phyloP scores from a whole-genome alignment of 441 rosid species.

The Capsella rubella region DNA sequence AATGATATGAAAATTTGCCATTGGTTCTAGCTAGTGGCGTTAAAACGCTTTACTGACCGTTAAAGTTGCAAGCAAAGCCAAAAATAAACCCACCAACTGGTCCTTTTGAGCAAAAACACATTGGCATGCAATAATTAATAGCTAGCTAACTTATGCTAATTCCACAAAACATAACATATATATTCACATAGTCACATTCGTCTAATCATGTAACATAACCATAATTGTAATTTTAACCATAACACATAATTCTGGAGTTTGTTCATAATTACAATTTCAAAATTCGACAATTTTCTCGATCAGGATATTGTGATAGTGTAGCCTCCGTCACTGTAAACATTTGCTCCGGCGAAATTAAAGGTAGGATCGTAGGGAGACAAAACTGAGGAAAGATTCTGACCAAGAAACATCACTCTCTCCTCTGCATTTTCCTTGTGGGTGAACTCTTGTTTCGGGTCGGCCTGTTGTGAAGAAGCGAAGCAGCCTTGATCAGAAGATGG shows the following conservation, averaged over 20 bases:
- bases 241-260: not conserved
- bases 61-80: slow-evolving; percentile 27
- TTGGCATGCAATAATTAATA: not conserved
- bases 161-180: slow-evolving; percentile 28
- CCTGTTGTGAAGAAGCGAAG: slow-evolving; percentile 46
- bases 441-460: slow-evolving; percentile 25
- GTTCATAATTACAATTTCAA: slow-evolving; percentile 12
- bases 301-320: slow-evolving; percentile 14
- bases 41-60: not conserved
- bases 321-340: slow-evolving; percentile 19
- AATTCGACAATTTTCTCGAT: slow-evolving; percentile 12
- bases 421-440: slow-evolving; percentile 24
- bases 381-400: slow-evolving; percentile 42
- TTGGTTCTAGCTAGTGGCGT: too few relatives aligned
- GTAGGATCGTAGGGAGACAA: slow-evolving; percentile 25
- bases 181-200: slow-evolving; percentile 33
- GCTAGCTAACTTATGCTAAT: slow-evolving; percentile 26
- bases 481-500: slow-evolving; percentile 29
- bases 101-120: slow-evolving; percentile 19
- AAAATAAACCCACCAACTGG: not conserved
- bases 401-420: slow-evolving; percentile 43
- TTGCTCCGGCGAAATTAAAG: slow-evolving; percentile 12
- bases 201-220: slow-evolving; percentile 29
- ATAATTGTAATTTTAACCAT: slow-evolving; percentile 23
- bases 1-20: too few relatives aligned